Percentiles rank a stretch among this genome's conserved stretches.
Conservation (phyloP, 805 yeast species). For the Pichia cephalocereana region DNA sequence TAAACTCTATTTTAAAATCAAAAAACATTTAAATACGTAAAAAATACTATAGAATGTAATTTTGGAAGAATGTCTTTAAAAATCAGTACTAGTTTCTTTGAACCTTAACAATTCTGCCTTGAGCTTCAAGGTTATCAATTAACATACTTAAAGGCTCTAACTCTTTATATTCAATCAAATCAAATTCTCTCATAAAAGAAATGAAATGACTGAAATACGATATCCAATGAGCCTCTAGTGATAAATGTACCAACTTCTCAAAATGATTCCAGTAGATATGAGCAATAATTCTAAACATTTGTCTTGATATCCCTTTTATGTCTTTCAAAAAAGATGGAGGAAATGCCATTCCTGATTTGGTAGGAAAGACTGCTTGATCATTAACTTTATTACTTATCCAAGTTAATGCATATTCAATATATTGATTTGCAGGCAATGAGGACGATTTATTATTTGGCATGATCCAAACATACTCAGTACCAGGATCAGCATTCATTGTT, state of each 20-base stretch:
- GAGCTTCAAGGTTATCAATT: conserved; percentile 71
- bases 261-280: conserved; percentile 92
- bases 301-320: conserved; percentile 78
- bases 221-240: conserved; percentile 96
- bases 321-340: conserved; percentile 79
- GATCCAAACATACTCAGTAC: conserved; percentile 84
- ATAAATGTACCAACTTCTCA: conserved; percentile 83
- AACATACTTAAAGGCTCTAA: conserved; percentile 68
- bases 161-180: conserved; percentile 69
- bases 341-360: conserved; percentile 80
- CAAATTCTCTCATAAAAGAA: conserved; percentile 78
- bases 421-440: conserved; percentile 85
- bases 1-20: background rate
- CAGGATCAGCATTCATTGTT: conserved; percentile 93
- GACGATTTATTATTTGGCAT: conserved; percentile 62
- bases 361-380: conserved; percentile 87
- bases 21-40: too few species aligned
- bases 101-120: conserved; percentile 58
- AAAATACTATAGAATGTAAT: too few species aligned
- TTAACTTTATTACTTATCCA: conserved; percentile 86
- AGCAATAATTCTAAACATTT: conserved; percentile 93
- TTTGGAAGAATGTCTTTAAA: too few species aligned
- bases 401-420: conserved; percentile 82
- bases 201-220: conserved; percentile 93
- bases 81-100: conserved; percentile 1